These are phyloP conservation scores for Xylariomycetidae sp. DNA, from an alignment of 2,329 filamentous ascomycete species.

Conservation along the genomic window DNA sequence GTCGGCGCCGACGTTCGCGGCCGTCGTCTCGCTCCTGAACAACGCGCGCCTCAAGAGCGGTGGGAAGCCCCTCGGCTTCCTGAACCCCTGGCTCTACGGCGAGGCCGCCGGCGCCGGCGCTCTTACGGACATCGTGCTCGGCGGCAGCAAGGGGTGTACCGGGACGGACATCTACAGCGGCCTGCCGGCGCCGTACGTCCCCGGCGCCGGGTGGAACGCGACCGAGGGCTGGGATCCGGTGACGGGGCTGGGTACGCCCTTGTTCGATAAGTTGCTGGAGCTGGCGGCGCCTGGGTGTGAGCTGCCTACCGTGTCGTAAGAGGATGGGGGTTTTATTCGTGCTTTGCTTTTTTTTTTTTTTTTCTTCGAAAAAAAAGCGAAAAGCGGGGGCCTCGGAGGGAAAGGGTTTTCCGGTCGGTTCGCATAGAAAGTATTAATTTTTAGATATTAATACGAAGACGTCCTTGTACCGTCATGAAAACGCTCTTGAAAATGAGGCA, in stretches of 20 bases:
- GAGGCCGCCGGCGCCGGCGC: conserved; percentile 19
- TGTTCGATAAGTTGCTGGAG: conserved; percentile 32
- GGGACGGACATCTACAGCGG: conserved; percentile 21
- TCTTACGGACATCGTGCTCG: conserved; percentile 33
- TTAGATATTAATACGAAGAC: too few species aligned
- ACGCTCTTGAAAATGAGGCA: too few species aligned
- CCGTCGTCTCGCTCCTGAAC: conserved; percentile 61
- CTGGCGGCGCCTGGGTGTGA: conserved; percentile 12
- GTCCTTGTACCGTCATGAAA: too few species aligned
- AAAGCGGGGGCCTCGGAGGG: background rate
- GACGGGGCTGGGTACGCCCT: conserved; percentile 40
- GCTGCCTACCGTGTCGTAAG: conserved; percentile 8
- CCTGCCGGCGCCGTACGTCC: conserved; percentile 21
- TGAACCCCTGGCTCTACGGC: conserved; percentile 58
- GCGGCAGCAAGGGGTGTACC: conserved; percentile 30
- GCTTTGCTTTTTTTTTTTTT: too few species aligned
- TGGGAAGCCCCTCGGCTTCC: conserved; percentile 49
- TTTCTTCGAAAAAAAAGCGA: conserved; percentile 8
- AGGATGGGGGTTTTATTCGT: too few species aligned
- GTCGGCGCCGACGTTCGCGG: conserved; percentile 57
- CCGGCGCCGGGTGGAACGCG: conserved; percentile 36
- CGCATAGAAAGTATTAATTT: too few species aligned
- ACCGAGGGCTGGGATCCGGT: conserved; percentile 42
- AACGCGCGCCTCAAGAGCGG: conserved; percentile 54
- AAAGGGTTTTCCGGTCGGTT: too few species aligned